phyloP scores from a whole-genome alignment of 2,329 filamentous ascomycete species.

The Alternaria brassicicola region DNA sequence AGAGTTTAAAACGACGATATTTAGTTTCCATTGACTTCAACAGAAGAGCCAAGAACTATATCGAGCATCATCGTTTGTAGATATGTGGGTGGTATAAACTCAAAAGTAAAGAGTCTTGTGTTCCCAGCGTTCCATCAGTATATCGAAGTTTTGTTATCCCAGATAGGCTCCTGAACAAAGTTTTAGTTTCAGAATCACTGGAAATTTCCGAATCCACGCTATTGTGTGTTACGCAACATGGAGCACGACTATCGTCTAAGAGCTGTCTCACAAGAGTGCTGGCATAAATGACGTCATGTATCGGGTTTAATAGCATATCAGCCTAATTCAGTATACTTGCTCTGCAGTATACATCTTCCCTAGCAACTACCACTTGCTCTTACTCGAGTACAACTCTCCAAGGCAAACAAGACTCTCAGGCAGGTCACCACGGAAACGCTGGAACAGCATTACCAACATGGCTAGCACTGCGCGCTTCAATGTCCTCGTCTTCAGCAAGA shows the following conservation, averaged over 20 bases:
- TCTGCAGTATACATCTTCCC: neutral
- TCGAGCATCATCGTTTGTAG: too few relatives aligned
- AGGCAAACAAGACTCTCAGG: neutral
- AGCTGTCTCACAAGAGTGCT: neutral
- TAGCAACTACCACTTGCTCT: neutral
- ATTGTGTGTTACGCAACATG: neutral
- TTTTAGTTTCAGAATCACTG: neutral
- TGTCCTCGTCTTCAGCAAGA: conserved; percentile 38
- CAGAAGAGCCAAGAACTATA: too few relatives aligned
- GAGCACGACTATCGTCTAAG: neutral
- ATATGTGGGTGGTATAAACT: too few relatives aligned
- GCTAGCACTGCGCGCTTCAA: conserved; percentile 1
- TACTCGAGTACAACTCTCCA: neutral
- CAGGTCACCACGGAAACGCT: neutral
- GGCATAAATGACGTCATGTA: neutral
- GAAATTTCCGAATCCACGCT: neutral
- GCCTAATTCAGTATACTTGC: neutral
- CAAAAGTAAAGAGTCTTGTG: neutral
- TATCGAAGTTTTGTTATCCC: neutral
- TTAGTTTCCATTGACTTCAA: too few relatives aligned
- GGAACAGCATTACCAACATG: neutral
- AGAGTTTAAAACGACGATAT: too few relatives aligned
- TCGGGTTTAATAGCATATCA: neutral
- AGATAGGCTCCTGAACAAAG: neutral
- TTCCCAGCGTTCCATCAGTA: neutral